These are phyloP conservation scores for Coniochaeta sp. DNA, from an alignment of 2,329 filamentous ascomycete species.

Conservation along the genomic window DNA sequence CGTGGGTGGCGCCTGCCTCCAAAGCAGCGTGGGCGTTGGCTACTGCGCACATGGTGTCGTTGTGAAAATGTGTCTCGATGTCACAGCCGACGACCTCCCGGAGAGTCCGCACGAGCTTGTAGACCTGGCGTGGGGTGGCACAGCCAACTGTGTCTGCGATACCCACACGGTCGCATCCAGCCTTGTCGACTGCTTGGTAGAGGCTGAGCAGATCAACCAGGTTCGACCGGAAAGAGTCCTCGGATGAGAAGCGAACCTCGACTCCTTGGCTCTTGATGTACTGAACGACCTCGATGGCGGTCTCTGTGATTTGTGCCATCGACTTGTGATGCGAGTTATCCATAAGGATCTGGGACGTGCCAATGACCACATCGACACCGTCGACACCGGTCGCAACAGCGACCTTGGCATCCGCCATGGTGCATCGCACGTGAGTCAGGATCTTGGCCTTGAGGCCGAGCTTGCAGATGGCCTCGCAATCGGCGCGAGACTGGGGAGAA, in stretches of 20 bases:
- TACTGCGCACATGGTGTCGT: constrained; percentile 86
- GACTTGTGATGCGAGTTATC: constrained; percentile 86
- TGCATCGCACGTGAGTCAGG: constrained; percentile 74
- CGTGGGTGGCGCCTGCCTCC: constrained; percentile 78
- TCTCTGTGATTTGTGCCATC: constrained; percentile 79
- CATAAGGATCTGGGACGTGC: constrained; percentile 72
- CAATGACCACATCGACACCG: constrained; percentile 77
- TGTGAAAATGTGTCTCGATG: constrained; percentile 85
- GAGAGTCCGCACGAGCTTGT: constrained; percentile 70
- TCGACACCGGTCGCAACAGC: constrained; percentile 80
- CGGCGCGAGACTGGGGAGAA: constrained; percentile 74
- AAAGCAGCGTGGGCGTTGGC: constrained; percentile 83
- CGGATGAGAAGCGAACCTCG: constrained; percentile 73
- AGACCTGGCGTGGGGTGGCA: constrained; percentile 78
- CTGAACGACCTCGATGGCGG: constrained; percentile 78
- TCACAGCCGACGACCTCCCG: constrained; percentile 54
- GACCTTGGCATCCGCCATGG: constrained; percentile 75
- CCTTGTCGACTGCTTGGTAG: constrained; percentile 80
- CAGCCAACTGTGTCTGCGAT: constrained; percentile 90
- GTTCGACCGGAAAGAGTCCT: constrained; percentile 83
- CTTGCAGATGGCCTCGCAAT: constrained; percentile 91
- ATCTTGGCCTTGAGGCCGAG: constrained; percentile 82
- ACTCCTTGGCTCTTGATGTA: constrained; percentile 79
- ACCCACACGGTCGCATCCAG: constrained; percentile 78
- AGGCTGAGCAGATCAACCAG: constrained; percentile 77